Percentiles rank a stretch among this genome's conserved stretches.
Conservation (phyloP, 768 basidiomycete species). For the Psilocybe subaeruginosa region DNA sequence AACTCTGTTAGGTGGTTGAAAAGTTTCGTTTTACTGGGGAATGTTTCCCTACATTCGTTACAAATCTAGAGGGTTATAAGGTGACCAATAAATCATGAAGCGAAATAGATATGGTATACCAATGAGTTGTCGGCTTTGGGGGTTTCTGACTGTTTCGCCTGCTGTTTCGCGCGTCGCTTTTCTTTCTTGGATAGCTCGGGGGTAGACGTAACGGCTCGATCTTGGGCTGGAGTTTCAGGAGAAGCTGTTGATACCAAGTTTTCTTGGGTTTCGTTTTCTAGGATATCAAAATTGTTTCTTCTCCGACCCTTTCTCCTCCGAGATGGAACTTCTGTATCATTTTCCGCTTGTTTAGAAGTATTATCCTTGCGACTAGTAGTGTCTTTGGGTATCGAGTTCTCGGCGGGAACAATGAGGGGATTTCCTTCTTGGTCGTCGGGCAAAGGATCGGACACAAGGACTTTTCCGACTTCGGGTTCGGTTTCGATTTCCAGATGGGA, state of each 20-base stretch:
- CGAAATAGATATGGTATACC: background rate
- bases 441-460: background rate
- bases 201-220: background rate
- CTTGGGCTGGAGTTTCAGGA: background rate
- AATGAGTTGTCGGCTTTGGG: background rate
- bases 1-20: conserved; percentile 73
- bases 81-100: background rate
- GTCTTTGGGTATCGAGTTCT: background rate
- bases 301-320: conserved; percentile 10
- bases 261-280: background rate
- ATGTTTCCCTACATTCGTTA: conserved; percentile 67
- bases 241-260: background rate
- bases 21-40: conserved; percentile 71
- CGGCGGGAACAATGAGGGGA: background rate
- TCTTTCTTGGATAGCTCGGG: conserved; percentile 69
- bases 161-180: conserved; percentile 68
- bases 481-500: background rate
- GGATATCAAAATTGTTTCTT: background rate
- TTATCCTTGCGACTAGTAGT: background rate
- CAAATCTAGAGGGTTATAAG: conserved; percentile 41
- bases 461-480: background rate
- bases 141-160: conserved; percentile 49
- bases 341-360: background rate
- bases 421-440: background rate
- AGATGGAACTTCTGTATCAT: background rate